A percentile compares a stretch with the other conserved stretches of the same genome.
Conservation (phyloP, 257 asterid species). For the Ophiorrhiza pumila region DNA sequence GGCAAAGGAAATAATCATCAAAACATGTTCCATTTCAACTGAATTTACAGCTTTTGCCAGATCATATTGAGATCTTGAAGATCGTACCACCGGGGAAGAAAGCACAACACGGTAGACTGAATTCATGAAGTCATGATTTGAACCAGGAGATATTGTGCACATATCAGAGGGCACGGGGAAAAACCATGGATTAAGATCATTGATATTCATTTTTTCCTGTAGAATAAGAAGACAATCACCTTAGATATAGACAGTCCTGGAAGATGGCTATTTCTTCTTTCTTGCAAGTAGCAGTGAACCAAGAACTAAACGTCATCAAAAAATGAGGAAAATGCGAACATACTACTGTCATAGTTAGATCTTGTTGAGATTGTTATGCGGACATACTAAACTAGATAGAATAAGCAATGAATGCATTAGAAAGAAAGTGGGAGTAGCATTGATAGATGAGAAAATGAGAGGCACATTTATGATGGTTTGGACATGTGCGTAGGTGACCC, state of each 20-base stretch:
- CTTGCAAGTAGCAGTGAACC: neutral
- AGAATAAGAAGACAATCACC: conserved; percentile 9
- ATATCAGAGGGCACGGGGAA: conserved; percentile 78
- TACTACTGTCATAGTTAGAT: neutral
- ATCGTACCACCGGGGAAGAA: conserved; percentile 82
- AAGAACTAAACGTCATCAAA: conserved; percentile 1
- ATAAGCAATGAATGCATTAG: too few species aligned
- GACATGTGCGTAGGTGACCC: too few species aligned
- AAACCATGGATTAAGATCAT: conserved; percentile 78
- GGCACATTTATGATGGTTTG: too few species aligned
- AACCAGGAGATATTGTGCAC: conserved; percentile 66
- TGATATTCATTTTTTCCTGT: conserved; percentile 57
- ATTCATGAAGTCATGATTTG: conserved; percentile 75
- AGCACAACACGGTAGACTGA: conserved; percentile 69
- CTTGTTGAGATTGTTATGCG: too few species aligned
- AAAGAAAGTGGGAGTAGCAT: too few species aligned
- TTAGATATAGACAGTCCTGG: neutral
- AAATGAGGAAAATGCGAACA: conserved; percentile 2
- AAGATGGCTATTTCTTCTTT: neutral
- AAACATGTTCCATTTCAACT: neutral
- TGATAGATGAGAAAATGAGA: too few species aligned
- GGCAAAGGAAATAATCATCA: neutral
- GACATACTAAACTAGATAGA: too few species aligned
- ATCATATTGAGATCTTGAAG: conserved; percentile 12
- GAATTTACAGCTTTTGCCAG: neutral